A percentile compares a stretch with the other conserved stretches of the same genome.
Conservation (phyloP, 768 basidiomycete species). For the Panus rudis region DNA sequence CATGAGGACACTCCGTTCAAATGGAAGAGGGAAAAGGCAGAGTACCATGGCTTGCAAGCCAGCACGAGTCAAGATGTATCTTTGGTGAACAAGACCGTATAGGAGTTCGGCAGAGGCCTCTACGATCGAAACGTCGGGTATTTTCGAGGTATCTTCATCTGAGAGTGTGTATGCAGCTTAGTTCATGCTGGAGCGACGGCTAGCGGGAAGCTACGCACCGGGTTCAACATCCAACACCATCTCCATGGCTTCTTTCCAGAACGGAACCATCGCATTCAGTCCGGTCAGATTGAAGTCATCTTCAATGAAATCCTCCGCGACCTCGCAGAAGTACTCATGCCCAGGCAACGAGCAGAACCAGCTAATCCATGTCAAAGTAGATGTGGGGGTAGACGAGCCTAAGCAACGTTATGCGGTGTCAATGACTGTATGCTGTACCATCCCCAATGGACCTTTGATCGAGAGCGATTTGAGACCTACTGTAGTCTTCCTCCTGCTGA, state of each 20-base stretch:
- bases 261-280: constrained; percentile 91
- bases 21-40: constrained; percentile 9
- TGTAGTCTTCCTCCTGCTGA: constrained; percentile 67
- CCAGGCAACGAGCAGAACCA: constrained; percentile 95
- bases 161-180: too few relatives aligned
- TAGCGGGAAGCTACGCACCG: constrained; percentile 73
- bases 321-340: constrained; percentile 98
- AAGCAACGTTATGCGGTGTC: constrained; percentile 1
- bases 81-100: constrained; percentile 96
- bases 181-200: too few relatives aligned
- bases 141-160: constrained; percentile 92
- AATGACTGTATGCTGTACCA: constrained; percentile 13
- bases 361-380: constrained; percentile 90
- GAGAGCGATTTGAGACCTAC: constrained; percentile 39
- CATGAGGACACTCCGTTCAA: constrained; percentile 11
- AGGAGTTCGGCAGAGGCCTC: constrained; percentile 96
- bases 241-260: constrained; percentile 99
- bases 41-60: constrained; percentile 91
- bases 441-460: background rate
- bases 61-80: constrained; percentile 91
- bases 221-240: constrained; percentile 99
- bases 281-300: constrained; percentile 99
- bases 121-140: constrained; percentile 97
- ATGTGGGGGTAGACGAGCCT: constrained; percentile 89
- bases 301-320: constrained; percentile 97